phyloP scores from a whole-genome alignment of 1,284 basidiomycete species.

The Ganoderma boninense region DNA sequence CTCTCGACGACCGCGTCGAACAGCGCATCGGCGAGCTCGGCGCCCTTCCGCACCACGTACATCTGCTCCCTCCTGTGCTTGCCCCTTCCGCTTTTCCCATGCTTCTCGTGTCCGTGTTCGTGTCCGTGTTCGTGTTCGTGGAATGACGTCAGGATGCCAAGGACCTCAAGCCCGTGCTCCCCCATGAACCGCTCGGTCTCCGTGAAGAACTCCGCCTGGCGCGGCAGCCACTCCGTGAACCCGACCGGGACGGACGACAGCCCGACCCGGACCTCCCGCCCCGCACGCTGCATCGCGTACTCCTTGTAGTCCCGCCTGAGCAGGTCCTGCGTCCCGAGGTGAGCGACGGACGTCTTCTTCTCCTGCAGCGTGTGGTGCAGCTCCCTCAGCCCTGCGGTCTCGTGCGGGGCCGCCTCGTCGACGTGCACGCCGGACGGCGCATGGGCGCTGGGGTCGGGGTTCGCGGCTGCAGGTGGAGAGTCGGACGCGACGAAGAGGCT shows the following conservation, averaged over 20 bases:
- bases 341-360: conserved; percentile 76
- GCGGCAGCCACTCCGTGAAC: conserved; percentile 60
- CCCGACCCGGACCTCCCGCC: conserved; percentile 59
- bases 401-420: conserved; percentile 31
- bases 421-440: neutral
- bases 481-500: neutral
- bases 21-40: conserved; percentile 49
- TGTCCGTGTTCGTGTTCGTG: conserved; percentile 49
- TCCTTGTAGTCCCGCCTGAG: conserved; percentile 95
- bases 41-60: conserved; percentile 57
- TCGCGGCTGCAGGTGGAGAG: neutral
- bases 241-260: conserved; percentile 82
- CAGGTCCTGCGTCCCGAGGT: conserved; percentile 79
- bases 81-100: conserved; percentile 56
- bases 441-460: neutral
- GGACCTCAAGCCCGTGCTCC: conserved; percentile 67
- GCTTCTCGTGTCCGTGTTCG: conserved; percentile 44
- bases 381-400: conserved; percentile 51
- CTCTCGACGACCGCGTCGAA: conserved; percentile 67
- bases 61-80: conserved; percentile 77
- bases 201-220: conserved; percentile 52
- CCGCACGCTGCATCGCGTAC: conserved; percentile 61
- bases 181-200: conserved; percentile 70
- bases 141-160: conserved; percentile 84
- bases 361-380: conserved; percentile 60